Evolutionary conservation across 73 alveolate species (phyloP).

Genomic region (Paramecium sexaurelia): DNA sequence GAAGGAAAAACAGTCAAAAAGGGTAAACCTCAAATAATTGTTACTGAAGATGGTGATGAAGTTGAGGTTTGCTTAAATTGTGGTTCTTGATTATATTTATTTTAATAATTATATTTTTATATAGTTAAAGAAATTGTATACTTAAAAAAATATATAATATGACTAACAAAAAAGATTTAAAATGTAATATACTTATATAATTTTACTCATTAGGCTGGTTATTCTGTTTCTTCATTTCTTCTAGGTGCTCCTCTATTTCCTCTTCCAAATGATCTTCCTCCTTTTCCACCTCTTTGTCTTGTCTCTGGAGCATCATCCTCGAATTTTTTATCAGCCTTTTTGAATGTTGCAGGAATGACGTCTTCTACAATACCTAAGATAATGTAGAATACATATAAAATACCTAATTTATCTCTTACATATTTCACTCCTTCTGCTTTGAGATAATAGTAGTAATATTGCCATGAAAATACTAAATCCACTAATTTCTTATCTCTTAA

Average conservation of each 20-base stretch:
- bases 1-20: slow-evolving; percentile 16
- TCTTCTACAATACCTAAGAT: slow-evolving; percentile 51
- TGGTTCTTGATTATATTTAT: slow-evolving; percentile 38
- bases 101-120: not conserved
- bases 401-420: slow-evolving; percentile 46
- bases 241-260: slow-evolving; percentile 29
- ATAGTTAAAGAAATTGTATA: too few relatives aligned
- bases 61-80: slow-evolving; percentile 52
- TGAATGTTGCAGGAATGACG: slow-evolving; percentile 44
- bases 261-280: slow-evolving; percentile 50
- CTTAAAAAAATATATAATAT: not conserved
- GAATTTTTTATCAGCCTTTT: slow-evolving; percentile 39
- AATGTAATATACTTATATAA: not conserved
- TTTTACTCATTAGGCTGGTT: slow-evolving; percentile 10
- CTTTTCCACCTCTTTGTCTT: not conserved
- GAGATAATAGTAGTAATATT: slow-evolving; percentile 46
- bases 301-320: slow-evolving; percentile 39
- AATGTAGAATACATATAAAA: not conserved
- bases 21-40: slow-evolving; percentile 1
- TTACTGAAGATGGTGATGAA: slow-evolving; percentile 10
- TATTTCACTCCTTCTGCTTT: slow-evolving; percentile 46
- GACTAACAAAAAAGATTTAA: not conserved
- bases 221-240: slow-evolving; percentile 42
- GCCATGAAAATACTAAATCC: slow-evolving; percentile 54
- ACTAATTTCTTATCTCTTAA: slow-evolving; percentile 42